Evolutionary conservation across 176 grass and related monocot species (phyloP), one percentile per base, ranked within the genome.

Genomic region (Phoenix roebelenii): DNA sequence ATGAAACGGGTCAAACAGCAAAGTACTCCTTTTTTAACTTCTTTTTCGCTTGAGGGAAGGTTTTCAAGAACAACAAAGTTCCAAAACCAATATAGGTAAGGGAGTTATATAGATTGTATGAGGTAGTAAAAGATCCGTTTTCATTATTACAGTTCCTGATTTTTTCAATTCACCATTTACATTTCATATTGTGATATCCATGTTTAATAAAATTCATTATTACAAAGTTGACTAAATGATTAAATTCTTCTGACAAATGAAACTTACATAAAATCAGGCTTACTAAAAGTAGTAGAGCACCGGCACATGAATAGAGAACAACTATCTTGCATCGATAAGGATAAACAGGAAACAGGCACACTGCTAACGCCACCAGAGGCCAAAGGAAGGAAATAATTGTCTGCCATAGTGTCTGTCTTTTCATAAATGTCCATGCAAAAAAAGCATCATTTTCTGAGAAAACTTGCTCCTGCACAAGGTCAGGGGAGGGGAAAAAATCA

Each of bases 241-340:
- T 1, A 66, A 66, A 50, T 50, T 10, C 7, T 3, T n/a, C 3
- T 55, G 52, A 54, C 51, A 49, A 44, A 4, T 16, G 61, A 39
- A 72, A 59, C 75, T 85, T 82, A 96, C 92, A 39, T 18, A 90
- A 72, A 57, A 97, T 87, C 64, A 97, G 77, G 63, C 87, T 91
- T 16, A 92, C 84, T 16, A 97, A 85, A 73, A 83, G 88, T 20
- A 97, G 64, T 20, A 97, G 76, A 72, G 81, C 84, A 22, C 93
- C 93, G 59, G 93, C 93, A 67, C 93, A 97, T 2, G 87, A 85
- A 64, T 97, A 97, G 48, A 97, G 78, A 67, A 97, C 93, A 60
- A 97, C 93, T 85, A 97, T 97, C 81, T 97, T 97, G 93, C 93
- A 97, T 68, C 91, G 93, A 65, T 97, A 97, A 65, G 93, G 93